Percentiles rank a stretch among this genome's conserved stretches.
phyloP scores from a whole-genome alignment of 345 rosid species.

The Pugionium dolabratum region DNA sequence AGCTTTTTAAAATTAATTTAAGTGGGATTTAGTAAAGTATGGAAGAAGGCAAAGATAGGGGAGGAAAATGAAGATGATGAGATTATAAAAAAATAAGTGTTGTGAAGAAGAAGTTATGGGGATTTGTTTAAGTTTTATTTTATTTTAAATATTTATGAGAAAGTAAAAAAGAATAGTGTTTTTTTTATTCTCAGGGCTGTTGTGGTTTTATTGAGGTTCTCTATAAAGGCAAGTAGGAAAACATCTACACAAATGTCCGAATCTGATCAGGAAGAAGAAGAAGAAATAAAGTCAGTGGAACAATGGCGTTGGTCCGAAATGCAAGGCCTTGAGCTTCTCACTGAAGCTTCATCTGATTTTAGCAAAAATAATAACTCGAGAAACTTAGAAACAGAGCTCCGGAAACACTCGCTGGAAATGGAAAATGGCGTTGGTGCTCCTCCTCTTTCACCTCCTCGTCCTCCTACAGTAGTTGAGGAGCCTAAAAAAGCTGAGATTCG shows the following conservation, averaged over 20 bases:
- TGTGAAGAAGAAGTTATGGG: constrained; percentile 40
- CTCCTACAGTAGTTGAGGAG: constrained; percentile 33
- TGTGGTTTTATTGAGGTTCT: constrained; percentile 40
- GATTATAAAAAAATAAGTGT: constrained; percentile 35
- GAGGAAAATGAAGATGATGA: constrained; percentile 34
- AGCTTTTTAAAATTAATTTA: constrained; percentile 7
- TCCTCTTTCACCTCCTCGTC: constrained; percentile 30
- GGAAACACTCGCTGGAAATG: constrained; percentile 46
- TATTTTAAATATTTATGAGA: background rate
- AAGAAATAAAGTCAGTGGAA: constrained; percentile 71
- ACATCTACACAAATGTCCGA: constrained; percentile 75
- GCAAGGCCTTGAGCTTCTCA: constrained; percentile 94
- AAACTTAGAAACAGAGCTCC: constrained; percentile 32
- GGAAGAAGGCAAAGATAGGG: constrained; percentile 45
- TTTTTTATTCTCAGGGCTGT: constrained; percentile 19
- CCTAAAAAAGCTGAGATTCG: constrained; percentile 55
- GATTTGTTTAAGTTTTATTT: background rate
- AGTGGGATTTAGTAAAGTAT: constrained; percentile 35
- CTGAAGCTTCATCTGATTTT: constrained; percentile 40
- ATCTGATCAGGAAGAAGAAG: constrained; percentile 42
- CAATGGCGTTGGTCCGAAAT: constrained; percentile 98
- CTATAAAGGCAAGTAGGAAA: constrained; percentile 45
- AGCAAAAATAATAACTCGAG: constrained; percentile 35
- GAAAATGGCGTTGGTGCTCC: constrained; percentile 45
- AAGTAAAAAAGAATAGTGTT: background rate